phyloP scores from a whole-genome alignment of 108 stramenopile species.

The Stephanodiscus minutulus region DNA sequence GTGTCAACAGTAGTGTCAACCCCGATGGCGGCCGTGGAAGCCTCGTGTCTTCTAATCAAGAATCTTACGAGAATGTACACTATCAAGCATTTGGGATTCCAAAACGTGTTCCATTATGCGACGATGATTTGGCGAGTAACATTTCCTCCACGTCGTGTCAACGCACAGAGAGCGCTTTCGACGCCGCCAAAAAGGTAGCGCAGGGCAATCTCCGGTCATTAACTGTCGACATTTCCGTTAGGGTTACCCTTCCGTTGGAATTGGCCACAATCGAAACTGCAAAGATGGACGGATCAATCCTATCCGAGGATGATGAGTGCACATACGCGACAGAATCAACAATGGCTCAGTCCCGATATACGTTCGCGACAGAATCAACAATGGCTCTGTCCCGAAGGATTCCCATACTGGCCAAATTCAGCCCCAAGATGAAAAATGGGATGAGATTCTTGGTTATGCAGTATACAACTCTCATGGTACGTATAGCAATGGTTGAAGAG shows the following conservation, averaged over 20 bases:
- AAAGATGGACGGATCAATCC: constrained; percentile 2
- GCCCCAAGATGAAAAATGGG: constrained; percentile 27
- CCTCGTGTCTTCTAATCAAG: not conserved
- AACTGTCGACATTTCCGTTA: constrained; percentile 19
- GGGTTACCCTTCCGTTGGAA: constrained; percentile 20
- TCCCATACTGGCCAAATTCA: constrained; percentile 42
- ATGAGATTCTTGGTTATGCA: constrained; percentile 35
- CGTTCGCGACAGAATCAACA: too few species aligned
- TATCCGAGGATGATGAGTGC: constrained; percentile 20
- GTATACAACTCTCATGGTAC: constrained; percentile 32
- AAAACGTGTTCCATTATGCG: not conserved
- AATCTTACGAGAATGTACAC: constrained; percentile 19
- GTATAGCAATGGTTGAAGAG: constrained; percentile 12
- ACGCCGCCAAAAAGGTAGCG: constrained; percentile 37
- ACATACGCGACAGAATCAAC: constrained; percentile 5
- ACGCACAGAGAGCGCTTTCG: constrained; percentile 18
- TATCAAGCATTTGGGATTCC: constrained; percentile 45
- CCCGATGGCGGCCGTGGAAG: not conserved
- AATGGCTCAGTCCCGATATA: not conserved
- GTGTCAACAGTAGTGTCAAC: not conserved
- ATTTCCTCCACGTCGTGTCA: not conserved
- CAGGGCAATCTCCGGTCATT: constrained; percentile 12
- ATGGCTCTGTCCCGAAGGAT: constrained; percentile 20
- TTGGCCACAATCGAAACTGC: constrained; percentile 30
- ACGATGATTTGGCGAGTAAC: constrained; percentile 2